Conservation (phyloP, 176 grass and related monocot genomes). For the Saccharum spontaneum region DNA sequence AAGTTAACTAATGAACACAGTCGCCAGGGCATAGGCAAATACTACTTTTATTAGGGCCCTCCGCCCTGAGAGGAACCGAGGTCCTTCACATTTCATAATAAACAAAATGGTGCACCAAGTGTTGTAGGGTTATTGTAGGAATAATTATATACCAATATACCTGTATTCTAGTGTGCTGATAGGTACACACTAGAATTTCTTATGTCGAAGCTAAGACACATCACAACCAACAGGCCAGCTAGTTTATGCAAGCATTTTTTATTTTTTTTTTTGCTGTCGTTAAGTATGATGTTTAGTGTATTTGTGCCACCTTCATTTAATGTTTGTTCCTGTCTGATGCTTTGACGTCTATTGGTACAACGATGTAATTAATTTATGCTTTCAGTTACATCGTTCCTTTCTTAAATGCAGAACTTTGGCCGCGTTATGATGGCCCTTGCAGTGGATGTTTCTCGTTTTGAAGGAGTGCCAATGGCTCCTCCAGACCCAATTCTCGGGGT, state of each 20-base stretch:
- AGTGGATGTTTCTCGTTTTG: constrained; percentile 78
- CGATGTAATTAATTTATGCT: not conserved
- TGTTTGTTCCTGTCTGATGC: not conserved
- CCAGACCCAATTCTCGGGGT: constrained; percentile 95
- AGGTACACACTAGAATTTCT: not conserved
- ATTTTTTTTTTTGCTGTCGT: not conserved
- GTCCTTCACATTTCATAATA: not conserved
- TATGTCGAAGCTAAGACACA: not conserved
- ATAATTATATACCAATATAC: not conserved
- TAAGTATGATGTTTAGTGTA: not conserved
- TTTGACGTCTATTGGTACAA: not conserved
- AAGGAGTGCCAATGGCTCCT: constrained; percentile 89
- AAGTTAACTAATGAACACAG: not conserved
- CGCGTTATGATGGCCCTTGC: constrained; percentile 60
- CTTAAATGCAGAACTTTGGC: constrained; percentile 41
- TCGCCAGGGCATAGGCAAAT: not conserved
- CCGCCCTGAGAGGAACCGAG: not conserved
- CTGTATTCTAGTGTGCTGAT: not conserved
- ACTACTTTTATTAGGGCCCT: not conserved
- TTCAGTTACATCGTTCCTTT: constrained; percentile 19
- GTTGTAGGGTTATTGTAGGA: not conserved
- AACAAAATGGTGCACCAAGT: not conserved
- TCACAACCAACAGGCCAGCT: not conserved
- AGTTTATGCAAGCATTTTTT: not conserved
- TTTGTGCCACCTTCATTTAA: not conserved